Conservation (phyloP, 257 asterid genomes). For the Rauvolfia tetraphylla region DNA sequence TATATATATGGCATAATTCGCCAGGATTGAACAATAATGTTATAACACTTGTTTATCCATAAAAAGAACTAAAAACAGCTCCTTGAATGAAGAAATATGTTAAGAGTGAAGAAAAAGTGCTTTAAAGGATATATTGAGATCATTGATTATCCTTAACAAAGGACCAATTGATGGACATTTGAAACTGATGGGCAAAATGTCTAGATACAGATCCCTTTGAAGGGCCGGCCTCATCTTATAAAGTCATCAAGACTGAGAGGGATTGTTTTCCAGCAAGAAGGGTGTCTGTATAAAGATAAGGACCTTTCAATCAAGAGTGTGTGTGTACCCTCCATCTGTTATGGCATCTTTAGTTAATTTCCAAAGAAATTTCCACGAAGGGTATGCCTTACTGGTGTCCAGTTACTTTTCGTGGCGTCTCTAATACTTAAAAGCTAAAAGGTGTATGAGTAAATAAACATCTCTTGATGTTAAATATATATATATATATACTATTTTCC, state of each 20-base stretch:
- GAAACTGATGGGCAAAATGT: constrained; percentile 26
- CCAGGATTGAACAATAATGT: too few relatives aligned
- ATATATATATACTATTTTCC: too few relatives aligned
- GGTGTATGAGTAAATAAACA: background rate
- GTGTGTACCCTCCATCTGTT: constrained; percentile 13
- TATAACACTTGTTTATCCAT: too few relatives aligned
- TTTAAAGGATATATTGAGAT: too few relatives aligned
- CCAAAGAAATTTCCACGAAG: constrained; percentile 31
- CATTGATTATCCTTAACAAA: background rate
- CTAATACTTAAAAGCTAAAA: background rate
- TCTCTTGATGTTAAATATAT: background rate
- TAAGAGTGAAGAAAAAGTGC: too few relatives aligned
- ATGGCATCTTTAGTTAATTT: background rate
- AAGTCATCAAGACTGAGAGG: constrained; percentile 19
- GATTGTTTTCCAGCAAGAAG: constrained; percentile 20
- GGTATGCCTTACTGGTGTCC: background rate
- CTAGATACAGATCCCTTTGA: constrained; percentile 42
- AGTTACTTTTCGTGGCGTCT: constrained; percentile 20
- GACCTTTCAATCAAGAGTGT: constrained; percentile 21
- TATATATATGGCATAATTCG: too few relatives aligned
- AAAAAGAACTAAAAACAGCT: too few relatives aligned
- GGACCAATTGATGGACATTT: constrained; percentile 6
- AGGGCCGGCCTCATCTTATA: constrained; percentile 11
- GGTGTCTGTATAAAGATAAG: constrained; percentile 21
- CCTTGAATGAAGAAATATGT: too few relatives aligned